Evolutionary conservation across 2,329 filamentous ascomycete genomes (phyloP).

Genomic region (Rhynchosporium agropyri): DNA sequence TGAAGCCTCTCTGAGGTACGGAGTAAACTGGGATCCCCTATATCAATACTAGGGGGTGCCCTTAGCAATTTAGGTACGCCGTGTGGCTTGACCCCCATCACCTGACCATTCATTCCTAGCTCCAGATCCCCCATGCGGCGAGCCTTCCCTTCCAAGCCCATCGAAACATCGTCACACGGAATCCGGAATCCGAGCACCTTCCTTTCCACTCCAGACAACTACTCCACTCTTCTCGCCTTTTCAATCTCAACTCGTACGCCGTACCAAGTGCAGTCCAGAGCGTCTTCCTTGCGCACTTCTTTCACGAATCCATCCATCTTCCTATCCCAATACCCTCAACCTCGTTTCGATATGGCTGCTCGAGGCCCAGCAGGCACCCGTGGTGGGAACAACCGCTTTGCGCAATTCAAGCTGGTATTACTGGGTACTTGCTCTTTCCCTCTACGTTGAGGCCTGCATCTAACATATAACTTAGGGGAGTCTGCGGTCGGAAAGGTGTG

Average conservation of each 20-base stretch:
- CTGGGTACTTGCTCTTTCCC: conserved; percentile 66
- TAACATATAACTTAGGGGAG: conserved; percentile 69
- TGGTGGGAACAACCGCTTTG: conserved; percentile 80
- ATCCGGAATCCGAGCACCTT: conserved; percentile 13
- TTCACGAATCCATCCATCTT: conserved; percentile 9
- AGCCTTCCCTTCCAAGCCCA: conserved; percentile 14
- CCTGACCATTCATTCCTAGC: conserved; percentile 15
- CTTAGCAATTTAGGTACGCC: conserved; percentile 22
- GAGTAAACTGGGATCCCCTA: too few species aligned
- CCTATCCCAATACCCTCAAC: conserved; percentile 20
- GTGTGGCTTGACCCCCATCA: conserved; percentile 24
- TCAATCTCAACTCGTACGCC: neutral
- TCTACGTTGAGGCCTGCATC: conserved; percentile 28
- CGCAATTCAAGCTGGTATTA: conserved; percentile 98
- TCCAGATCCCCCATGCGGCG: conserved; percentile 6
- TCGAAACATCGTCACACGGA: conserved; percentile 25
- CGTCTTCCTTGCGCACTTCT: neutral
- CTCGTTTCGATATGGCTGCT: conserved; percentile 70
- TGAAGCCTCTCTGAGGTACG: too few species aligned
- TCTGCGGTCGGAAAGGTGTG: conserved; percentile 96
- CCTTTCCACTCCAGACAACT: neutral
- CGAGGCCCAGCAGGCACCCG: conserved; percentile 69
- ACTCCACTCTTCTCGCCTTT: neutral
- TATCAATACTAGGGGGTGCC: conserved; percentile 18
- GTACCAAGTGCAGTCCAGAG: too few species aligned